These are phyloP conservation scores for Trichoderma lentiforme DNA, from an alignment of 2,329 filamentous ascomycete genomes.

Conservation along the genomic window DNA sequence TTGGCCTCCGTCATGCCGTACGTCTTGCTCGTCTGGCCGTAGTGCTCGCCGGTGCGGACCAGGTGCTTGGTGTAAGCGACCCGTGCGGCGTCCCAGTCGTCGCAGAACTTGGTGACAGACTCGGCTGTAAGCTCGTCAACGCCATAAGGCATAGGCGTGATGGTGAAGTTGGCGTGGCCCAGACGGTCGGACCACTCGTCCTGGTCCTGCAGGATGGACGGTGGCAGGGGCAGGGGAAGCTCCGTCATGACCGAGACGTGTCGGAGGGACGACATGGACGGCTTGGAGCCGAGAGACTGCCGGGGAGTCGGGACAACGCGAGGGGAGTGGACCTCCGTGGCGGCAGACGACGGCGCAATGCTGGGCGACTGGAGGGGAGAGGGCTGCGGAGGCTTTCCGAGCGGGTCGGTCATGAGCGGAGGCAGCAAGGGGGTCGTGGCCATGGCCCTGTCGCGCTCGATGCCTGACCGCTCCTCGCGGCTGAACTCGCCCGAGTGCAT, in stretches of 20 bases:
- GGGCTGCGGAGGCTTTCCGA: conserved; percentile 56
- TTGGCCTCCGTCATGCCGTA: conserved; percentile 84
- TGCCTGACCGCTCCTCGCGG: conserved; percentile 44
- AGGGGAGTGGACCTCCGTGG: conserved; percentile 39
- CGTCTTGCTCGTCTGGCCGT: conserved; percentile 83
- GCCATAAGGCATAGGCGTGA: conserved; percentile 75
- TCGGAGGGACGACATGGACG: conserved; percentile 72
- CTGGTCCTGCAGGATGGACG: conserved; percentile 63
- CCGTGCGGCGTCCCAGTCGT: conserved; percentile 79
- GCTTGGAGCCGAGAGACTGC: conserved; percentile 72
- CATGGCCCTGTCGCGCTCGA: conserved; percentile 56
- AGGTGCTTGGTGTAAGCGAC: conserved; percentile 87
- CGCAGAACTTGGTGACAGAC: conserved; percentile 59
- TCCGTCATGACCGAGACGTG: conserved; percentile 60
- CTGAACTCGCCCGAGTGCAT: conserved; percentile 43
- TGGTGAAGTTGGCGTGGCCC: conserved; percentile 91
- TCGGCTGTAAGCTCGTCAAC: conserved; percentile 60
- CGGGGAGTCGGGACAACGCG: conserved; percentile 46
- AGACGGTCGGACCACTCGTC: conserved; percentile 83
- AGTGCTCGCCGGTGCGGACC: conserved; percentile 84
- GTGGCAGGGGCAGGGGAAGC: conserved; percentile 55
- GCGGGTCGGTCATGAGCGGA: conserved; percentile 65
- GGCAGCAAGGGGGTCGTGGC: conserved; percentile 83
- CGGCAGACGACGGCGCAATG: conserved; percentile 54
- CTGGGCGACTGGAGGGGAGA: conserved; percentile 86